Evolutionary conservation across 345 rosid genomes (phyloP).

Genomic region (Mercurialis annua): DNA sequence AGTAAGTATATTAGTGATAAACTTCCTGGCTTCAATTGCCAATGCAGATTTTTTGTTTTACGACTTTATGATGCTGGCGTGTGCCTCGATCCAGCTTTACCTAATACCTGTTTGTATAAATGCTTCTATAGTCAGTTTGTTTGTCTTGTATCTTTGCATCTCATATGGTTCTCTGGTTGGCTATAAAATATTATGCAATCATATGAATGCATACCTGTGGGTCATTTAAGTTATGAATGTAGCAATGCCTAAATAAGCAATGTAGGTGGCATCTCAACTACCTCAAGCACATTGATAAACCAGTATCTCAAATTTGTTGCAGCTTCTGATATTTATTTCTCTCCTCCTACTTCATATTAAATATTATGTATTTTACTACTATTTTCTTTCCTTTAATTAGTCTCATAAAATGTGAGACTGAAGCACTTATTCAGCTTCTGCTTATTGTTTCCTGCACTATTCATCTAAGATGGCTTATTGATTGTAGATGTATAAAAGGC

Average conservation of each 20-base stretch:
- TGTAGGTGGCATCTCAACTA: not conserved
- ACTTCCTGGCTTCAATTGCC: not conserved
- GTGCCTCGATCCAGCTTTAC: not conserved
- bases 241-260: not conserved
- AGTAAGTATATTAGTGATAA: conserved; percentile 45
- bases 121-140: not conserved
- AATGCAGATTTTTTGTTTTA: not conserved
- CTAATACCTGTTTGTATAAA: not conserved
- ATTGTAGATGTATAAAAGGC: conserved; percentile 79
- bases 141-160: not conserved
- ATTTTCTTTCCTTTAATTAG: not conserved
- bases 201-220: not conserved
- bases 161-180: not conserved
- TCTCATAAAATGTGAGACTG: not conserved
- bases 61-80: not conserved
- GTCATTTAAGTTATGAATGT: not conserved
- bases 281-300: not conserved
- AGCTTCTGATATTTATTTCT: not conserved
- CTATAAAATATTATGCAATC: not conserved
- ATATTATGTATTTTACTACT: not conserved
- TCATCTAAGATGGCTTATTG: conserved; percentile 21
- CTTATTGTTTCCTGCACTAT: not conserved
- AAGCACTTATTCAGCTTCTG: not conserved
- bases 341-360: not conserved
- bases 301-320: not conserved